Conservation (phyloP, 306 rosid species). For the Pyrus communis region DNA sequence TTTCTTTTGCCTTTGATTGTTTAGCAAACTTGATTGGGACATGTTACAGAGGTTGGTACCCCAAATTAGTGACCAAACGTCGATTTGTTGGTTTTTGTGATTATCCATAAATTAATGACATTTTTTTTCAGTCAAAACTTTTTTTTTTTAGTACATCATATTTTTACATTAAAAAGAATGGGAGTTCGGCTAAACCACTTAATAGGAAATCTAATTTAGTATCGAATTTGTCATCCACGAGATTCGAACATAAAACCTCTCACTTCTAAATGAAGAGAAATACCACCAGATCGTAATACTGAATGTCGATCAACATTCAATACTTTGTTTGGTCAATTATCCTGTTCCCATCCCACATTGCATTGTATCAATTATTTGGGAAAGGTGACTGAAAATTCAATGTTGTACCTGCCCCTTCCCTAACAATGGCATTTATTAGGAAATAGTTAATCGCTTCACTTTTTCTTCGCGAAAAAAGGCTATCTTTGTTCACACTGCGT, state of each 20-base stretch:
- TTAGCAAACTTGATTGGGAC: constrained; percentile 1
- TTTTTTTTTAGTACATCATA: too few species aligned
- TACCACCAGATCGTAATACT: rapidly evolving
- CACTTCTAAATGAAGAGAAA: rapidly evolving
- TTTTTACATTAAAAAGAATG: rapidly evolving
- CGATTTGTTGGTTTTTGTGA: not conserved
- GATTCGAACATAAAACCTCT: too few species aligned
- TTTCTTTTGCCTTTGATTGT: not conserved
- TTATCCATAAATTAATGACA: not conserved
- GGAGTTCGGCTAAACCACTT: too few species aligned
- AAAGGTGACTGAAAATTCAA: not conserved
- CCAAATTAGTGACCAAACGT: too few species aligned
- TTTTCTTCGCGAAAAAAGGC: not conserved
- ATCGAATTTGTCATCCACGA: too few species aligned
- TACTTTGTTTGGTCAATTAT: too few species aligned
- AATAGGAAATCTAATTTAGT: rapidly evolving
- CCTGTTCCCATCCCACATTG: too few species aligned
- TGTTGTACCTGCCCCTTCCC: not conserved
- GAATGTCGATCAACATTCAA: too few species aligned
- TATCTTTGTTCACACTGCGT: not conserved
- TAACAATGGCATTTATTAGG: not conserved
- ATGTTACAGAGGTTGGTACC: not conserved
- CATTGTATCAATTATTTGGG: not conserved
- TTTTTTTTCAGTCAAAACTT: not conserved
- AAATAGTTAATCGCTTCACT: not conserved